Conservation (phyloP, 495 filamentous ascomycete genomes). For the Friedmanniomyces simplex region DNA sequence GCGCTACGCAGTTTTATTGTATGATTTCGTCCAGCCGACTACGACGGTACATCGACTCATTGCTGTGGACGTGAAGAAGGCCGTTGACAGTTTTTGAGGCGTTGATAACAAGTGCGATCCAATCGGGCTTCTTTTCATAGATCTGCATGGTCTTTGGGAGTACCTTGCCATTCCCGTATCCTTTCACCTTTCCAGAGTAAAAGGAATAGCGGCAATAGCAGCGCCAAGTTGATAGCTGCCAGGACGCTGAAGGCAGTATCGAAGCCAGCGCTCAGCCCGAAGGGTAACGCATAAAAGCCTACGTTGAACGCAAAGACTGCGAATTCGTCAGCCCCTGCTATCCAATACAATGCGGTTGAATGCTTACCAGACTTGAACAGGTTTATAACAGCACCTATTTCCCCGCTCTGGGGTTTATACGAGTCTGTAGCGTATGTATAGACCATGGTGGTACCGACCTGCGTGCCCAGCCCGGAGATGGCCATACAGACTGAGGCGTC, state of each 20-base stretch:
- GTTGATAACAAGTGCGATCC: background rate
- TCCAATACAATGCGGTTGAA: too few species aligned
- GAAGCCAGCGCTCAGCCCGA: constrained; percentile 18
- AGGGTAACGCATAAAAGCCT: constrained; percentile 23
- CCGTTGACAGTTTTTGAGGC: constrained; percentile 16
- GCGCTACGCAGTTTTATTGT: constrained; percentile 11
- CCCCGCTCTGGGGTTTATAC: constrained; percentile 30
- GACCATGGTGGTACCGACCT: constrained; percentile 28
- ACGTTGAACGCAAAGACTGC: constrained; percentile 21
- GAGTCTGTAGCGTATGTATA: constrained; percentile 33
- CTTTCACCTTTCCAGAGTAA: constrained; percentile 16
- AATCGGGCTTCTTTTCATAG: background rate
- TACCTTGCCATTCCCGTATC: constrained; percentile 19
- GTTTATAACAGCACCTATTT: constrained; percentile 17
- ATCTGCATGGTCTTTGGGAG: constrained; percentile 20
- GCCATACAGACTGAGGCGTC: constrained; percentile 28
- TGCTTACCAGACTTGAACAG: constrained; percentile 6
- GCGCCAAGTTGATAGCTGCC: constrained; percentile 20
- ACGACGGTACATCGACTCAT: constrained; percentile 13
- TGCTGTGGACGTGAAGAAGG: constrained; percentile 15
- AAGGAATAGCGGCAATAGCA: constrained; percentile 15
- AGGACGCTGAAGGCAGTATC: constrained; percentile 20
- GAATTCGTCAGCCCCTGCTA: background rate
- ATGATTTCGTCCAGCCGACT: constrained; percentile 13
- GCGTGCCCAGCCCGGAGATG: constrained; percentile 30